phyloP scores from a whole-genome alignment of 495 filamentous ascomycete genomes.

The Xylaria curta region DNA sequence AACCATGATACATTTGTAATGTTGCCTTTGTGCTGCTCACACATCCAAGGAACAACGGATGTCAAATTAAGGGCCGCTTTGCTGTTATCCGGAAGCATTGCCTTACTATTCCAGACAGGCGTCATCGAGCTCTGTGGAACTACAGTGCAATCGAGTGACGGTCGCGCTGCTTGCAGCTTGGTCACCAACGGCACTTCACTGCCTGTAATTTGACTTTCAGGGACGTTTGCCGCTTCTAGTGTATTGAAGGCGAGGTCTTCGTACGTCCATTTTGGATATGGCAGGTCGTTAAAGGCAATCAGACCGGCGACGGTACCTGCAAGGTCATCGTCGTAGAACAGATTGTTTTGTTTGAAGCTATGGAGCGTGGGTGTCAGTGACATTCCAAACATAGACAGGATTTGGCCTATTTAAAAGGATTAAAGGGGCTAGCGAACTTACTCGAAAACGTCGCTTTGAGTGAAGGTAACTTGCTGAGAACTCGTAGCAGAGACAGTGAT shows the following conservation, averaged over 20 bases:
- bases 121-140: conserved; percentile 5
- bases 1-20: conserved; percentile 7
- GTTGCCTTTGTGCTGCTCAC: background rate
- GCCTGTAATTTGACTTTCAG: background rate
- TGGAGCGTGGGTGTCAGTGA: background rate
- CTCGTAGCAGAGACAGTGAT: background rate
- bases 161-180: conserved; percentile 14
- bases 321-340: conserved; percentile 24
- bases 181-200: background rate
- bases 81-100: too few relatives aligned
- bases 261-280: conserved; percentile 25
- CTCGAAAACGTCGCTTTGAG: conserved; percentile 18
- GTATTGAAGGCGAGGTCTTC: conserved; percentile 26
- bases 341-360: conserved; percentile 21
- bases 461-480: background rate
- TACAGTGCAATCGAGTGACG: conserved; percentile 10
- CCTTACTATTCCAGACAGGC: background rate
- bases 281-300: conserved; percentile 21
- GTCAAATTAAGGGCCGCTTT: conserved; percentile 5
- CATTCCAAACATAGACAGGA: background rate
- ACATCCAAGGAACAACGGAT: conserved; percentile 16
- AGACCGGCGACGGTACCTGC: conserved; percentile 25
- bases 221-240: background rate
- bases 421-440: background rate
- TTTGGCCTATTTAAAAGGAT: background rate